A percentile compares a stretch with the other conserved stretches of the same genome.
Conservation (phyloP, 2,329 filamentous ascomycete genomes). For the Torrubiella hemipterigena region DNA sequence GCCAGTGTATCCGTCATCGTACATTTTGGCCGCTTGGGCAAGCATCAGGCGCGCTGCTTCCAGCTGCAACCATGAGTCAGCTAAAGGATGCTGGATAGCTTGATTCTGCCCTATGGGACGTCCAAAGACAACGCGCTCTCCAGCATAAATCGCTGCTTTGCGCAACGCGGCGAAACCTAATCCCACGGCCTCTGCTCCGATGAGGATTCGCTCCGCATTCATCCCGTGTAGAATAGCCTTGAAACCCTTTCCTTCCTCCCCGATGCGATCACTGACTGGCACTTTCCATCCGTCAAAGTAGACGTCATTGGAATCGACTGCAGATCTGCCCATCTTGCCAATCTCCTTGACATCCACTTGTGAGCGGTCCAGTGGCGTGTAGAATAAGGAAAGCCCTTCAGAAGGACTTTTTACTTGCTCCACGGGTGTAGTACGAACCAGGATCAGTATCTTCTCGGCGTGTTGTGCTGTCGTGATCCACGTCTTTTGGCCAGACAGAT, state of each 20-base stretch:
- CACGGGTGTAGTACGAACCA: conserved; percentile 61
- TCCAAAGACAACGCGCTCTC: conserved; percentile 52
- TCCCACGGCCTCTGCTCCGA: conserved; percentile 69
- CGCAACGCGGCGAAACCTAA: conserved; percentile 61
- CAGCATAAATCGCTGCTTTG: conserved; percentile 52
- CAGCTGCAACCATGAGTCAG: conserved; percentile 51
- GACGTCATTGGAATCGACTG: conserved; percentile 75
- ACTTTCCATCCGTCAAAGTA: conserved; percentile 74
- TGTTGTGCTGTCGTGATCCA: conserved; percentile 83
- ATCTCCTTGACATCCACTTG: conserved; percentile 58
- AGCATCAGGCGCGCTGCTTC: conserved; percentile 53
- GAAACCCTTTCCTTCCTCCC: conserved; percentile 65
- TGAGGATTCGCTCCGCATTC: conserved; percentile 65
- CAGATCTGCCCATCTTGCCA: conserved; percentile 73
- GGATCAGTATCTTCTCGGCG: conserved; percentile 68
- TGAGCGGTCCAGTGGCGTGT: conserved; percentile 57
- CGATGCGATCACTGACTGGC: conserved; percentile 52
- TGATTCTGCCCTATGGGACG: conserved; percentile 55
- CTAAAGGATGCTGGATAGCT: conserved; percentile 51
- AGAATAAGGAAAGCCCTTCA: conserved; percentile 68
- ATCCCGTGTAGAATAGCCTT: conserved; percentile 68
- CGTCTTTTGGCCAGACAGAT: conserved; percentile 68
- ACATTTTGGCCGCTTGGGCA: conserved; percentile 52
- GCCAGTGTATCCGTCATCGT: conserved; percentile 41
- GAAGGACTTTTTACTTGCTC: conserved; percentile 57